Evolutionary conservation across 352 stramenopile genomes (phyloP), one percentile per base, ranked within the genome.

Genomic region (Phytophthora brassicae): DNA sequence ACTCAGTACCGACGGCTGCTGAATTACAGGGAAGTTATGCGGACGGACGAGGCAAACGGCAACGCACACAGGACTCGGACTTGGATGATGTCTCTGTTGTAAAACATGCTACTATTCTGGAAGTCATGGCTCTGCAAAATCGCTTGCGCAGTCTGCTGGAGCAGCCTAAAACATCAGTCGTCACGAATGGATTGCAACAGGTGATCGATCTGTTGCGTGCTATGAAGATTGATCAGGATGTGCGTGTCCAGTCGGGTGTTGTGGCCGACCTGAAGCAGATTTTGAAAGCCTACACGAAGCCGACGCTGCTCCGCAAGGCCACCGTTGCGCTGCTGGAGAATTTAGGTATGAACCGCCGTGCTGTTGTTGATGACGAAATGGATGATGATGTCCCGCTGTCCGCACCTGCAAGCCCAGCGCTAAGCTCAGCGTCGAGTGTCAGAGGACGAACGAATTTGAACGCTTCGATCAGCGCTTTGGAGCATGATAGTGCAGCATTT

Each of bases 211-310:
- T 94, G n/a, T 46, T 94, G 67, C 83, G 83, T 12, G 68, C 78
- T 41, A 86, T 94, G 75, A 85, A 89, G 14, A 68, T 94, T 29
- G 70, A 85, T 3, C 71, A 70, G 4, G 83, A 92, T n/a, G 80
- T 90, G 20, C 81, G 83, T 14, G 78, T 90, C 19, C 77, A 90
- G 47, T 89, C 83, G 7, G 77, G 75, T 3, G 51, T 94, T 12
- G 81, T 91, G 19, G 79, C 75, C 0, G 81, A 94, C 20, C 56
- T 94, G 20, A 92, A 94, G 69, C 78, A 72, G 29, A 83, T 94
- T 59, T 64, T 94, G 22, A 90, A 88, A 53, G 65, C 71, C 0
- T 92, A 89, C 60, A 88, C 79, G 59, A 92, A 92, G 70, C 85
- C 85, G 20, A 89, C 79, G 19, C 69, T 92, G 38, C 56, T 94